Evolutionary conservation across 257 asterid genomes (phyloP).

Genomic region (Fraxinus pennsylvanica): DNA sequence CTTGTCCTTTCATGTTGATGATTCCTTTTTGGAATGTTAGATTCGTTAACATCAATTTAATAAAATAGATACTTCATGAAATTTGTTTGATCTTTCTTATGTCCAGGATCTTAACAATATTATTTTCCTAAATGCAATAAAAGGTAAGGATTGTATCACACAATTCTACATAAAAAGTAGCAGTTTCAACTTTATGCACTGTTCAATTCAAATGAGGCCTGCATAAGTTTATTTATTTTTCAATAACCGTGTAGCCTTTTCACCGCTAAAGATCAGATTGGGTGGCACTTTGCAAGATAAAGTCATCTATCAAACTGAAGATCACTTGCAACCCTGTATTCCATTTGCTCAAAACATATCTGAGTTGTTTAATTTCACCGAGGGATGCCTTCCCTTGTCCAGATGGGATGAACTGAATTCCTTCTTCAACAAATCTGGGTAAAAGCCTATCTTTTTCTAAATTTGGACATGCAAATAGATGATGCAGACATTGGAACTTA

Average conservation of each 20-base stretch:
- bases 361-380: conserved; percentile 57
- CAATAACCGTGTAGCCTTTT: conserved; percentile 61
- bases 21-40: background rate
- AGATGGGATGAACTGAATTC: conserved; percentile 84
- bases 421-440: conserved; percentile 73
- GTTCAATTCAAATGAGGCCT: conserved; percentile 18
- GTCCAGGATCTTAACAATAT: conserved; percentile 75
- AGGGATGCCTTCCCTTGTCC: conserved; percentile 72
- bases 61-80: background rate
- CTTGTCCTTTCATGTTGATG: background rate
- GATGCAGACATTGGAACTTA: background rate
- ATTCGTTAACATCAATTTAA: background rate
- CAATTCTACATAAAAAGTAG: background rate
- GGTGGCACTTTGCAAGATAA: conserved; percentile 90
- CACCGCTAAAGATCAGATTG: conserved; percentile 79
- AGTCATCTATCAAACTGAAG: conserved; percentile 65
- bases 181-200: background rate
- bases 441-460: conserved; percentile 3
- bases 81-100: conserved; percentile 17
- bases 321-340: conserved; percentile 47
- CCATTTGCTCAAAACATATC: conserved; percentile 49
- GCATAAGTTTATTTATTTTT: conserved; percentile 13
- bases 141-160: conserved; percentile 46
- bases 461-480: background rate
- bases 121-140: conserved; percentile 65